Evolutionary conservation across 2,329 filamentous ascomycete genomes (phyloP).

Genomic region (Talaromyces funiculosus): DNA sequence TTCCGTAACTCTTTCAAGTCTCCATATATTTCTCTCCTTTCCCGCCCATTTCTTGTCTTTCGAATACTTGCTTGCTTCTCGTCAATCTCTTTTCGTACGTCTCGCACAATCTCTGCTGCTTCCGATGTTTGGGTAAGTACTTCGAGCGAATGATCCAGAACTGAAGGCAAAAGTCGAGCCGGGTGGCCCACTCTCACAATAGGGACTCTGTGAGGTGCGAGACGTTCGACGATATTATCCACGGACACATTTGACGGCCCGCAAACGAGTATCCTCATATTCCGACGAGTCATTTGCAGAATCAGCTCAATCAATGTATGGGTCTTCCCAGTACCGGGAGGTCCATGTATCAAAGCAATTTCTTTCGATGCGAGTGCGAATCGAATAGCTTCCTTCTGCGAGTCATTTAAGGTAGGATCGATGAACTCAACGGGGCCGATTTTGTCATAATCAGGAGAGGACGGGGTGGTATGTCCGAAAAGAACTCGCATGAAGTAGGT

Average conservation of each 20-base stretch:
- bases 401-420: slow-evolving; percentile 54
- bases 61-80: slow-evolving; percentile 80
- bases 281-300: slow-evolving; percentile 72
- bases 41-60: slow-evolving; percentile 75
- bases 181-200: slow-evolving; percentile 91
- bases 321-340: slow-evolving; percentile 93
- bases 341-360: slow-evolving; percentile 86
- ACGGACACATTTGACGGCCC: slow-evolving; percentile 96
- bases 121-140: slow-evolving; percentile 86
- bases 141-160: slow-evolving; percentile 84
- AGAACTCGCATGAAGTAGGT: slow-evolving; percentile 55
- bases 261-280: slow-evolving; percentile 78
- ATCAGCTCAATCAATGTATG: slow-evolving; percentile 95
- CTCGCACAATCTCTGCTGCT: slow-evolving; percentile 79
- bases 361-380: slow-evolving; percentile 80
- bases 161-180: slow-evolving; percentile 79
- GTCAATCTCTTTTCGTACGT: slow-evolving; percentile 90
- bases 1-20: slow-evolving; percentile 81
- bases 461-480: slow-evolving; percentile 54
- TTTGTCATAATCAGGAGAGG: slow-evolving; percentile 44
- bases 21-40: slow-evolving; percentile 73
- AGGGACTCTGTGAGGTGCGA: slow-evolving; percentile 76
- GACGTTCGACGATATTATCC: slow-evolving; percentile 93
- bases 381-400: slow-evolving; percentile 59
- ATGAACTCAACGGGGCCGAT: slow-evolving; percentile 47